Evolutionary conservation across 768 basidiomycete species (phyloP), one percentile per base, ranked within the genome.

Genomic region (Phaeolepiota aurea): DNA sequence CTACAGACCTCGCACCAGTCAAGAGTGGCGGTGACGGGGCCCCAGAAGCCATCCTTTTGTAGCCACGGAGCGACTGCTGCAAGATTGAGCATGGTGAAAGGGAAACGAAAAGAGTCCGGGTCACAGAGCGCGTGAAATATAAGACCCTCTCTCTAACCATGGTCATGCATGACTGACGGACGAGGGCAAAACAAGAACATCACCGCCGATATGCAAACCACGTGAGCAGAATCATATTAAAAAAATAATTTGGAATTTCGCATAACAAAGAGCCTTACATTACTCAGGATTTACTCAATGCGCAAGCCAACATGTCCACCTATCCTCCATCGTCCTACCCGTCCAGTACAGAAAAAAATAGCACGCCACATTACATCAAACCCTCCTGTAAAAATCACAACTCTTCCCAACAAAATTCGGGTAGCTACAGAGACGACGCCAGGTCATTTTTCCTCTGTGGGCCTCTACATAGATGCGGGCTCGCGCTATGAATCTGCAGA

Each of bases 391-490:
- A 71, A 75, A 48, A 71, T 94, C 21, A 93, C 94, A 0, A 91
- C 88, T 1, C 71, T 98, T 0, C 80, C 90, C 3, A 97, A 96
- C 65, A 89, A 84, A 58, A 74, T 98, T 33, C 72, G 91, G 44
- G 88, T 98, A 31, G 91, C 89, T 12, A 96, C 92, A 5, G 89
- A 96, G 61, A 69, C 75, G 1, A 85, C 86, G 3, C 92, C 91
- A 0, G 89, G 91, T 13, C 91, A 98, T 65, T 97, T 98, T 59
- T 86, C 92, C 23, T 84, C 91, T 0, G 74, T 94, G 1, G 96
- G 94, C 2, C 75, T 98, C 30, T 97, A 91, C 53, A 73, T 98
- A 50, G 92, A 97, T 58, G 92, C 89, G 2, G 96, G 96, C 18
- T 80, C 88, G 20, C 74, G 96, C 11, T 93, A 87, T 69, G 96